Base-by-base conservation (phyloP, 306 rosid species). In the Prosopis cineraria region DNA sequence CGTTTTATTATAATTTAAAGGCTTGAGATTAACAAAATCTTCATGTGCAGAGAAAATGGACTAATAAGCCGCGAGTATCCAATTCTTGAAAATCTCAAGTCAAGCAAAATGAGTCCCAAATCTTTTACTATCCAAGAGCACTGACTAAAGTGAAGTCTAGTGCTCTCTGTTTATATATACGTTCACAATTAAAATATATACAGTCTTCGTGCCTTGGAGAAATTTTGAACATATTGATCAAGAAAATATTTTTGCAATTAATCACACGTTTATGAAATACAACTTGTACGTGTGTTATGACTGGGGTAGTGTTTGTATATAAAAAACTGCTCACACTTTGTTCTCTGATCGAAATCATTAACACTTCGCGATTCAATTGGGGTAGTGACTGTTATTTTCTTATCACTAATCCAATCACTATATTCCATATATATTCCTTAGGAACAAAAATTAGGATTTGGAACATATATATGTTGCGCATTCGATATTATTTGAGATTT, bases 311-410 rank as follows among this genome's bases (percentile, higher is more conserved):
- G n/a, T n/a, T n/a, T n/a, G n/a, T n/a, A n/a, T n/a, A n/a, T n/a
- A n/a, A 77, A 81, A 81, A 74, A 52, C 91, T 80, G 89, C n/a
- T n/a, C n/a, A 86, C 92, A 86, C 37, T 84, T 82, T 33, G 55
- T 82, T 76, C 82, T 83, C 80, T 76, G 81, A 50, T 50, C 56
- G 25, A 66, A 72, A 70, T 77, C 64, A 76, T 85, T 29, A 78
- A 72, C 68, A 69, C 68, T 68, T 80, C 64, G 45, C 47, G 74
- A 65, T 53, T 87, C 80, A 78, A 79, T 62, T 80, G 71, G 75
- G 22, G 20, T 58, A 22, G 58, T 68, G 81, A 82, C 78, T 74
- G 6, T 6, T 62, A 1, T 31, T 62, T 55, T 78, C 67, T 60
- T 71, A 25, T 31, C 39, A 63, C 19, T 80, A 69, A 58, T 81